These are phyloP conservation scores for Gastrolobium villosum DNA, from an alignment of 306 rosid species.

Conservation along the genomic window DNA sequence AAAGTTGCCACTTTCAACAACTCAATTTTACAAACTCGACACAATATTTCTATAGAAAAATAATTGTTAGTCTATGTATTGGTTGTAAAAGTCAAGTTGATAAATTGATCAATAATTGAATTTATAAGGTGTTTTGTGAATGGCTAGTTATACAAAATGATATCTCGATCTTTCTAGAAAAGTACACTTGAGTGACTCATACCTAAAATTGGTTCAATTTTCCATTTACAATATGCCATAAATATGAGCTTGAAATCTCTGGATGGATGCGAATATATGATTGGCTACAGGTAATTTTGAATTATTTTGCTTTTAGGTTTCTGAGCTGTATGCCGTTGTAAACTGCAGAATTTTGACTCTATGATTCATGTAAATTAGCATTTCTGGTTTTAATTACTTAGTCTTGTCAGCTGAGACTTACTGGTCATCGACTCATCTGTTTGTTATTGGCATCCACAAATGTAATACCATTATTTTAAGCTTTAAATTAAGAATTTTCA, in stretches of 20 bases:
- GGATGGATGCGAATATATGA: background rate
- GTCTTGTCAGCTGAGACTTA: no score
- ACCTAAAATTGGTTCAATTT: conserved; percentile 1
- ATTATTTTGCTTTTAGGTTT: background rate
- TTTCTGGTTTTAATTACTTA: no score
- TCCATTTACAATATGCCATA: background rate
- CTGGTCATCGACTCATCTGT: no score
- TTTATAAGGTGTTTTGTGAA: background rate
- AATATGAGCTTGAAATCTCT: conserved; percentile 33
- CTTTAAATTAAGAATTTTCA: no score
- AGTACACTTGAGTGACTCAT: background rate
- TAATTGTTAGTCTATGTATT: background rate
- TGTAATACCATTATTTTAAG: no score
- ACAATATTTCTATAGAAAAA: background rate
- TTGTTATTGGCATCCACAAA: no score
- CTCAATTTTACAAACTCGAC: background rate
- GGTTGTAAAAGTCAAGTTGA: background rate
- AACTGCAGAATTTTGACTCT: no score
- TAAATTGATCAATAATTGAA: background rate
- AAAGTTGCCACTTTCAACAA: background rate
- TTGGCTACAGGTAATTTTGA: conserved; percentile 39
- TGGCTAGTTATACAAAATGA: background rate
- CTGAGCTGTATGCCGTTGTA: no score
- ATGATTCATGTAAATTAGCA: no score
- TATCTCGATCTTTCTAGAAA: background rate